Evolutionary conservation across 2,329 filamentous ascomycete species (phyloP).

Genomic region (Podosphaera xanthii): DNA sequence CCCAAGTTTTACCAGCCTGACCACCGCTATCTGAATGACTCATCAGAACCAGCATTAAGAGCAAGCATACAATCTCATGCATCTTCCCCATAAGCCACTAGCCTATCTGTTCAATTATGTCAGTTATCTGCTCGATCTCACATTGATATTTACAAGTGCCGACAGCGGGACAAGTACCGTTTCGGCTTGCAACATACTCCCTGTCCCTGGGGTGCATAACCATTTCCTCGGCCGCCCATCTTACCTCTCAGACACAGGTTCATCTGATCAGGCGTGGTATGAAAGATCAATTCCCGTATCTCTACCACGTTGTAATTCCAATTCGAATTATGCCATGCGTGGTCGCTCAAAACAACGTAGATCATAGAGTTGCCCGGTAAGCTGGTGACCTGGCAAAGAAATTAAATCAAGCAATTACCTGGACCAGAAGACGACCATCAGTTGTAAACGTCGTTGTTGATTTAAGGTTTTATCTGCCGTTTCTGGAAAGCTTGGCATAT

Average conservation of each 20-base stretch:
- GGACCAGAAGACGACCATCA: not conserved
- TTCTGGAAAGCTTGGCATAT: not conserved
- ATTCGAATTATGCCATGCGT: not conserved
- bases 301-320: not conserved
- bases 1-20: not conserved
- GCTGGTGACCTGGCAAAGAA: not conserved
- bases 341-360: not conserved
- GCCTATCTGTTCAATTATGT: not conserved
- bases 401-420: not conserved
- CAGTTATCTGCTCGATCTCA: not conserved
- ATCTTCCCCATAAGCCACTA: not conserved
- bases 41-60: not conserved
- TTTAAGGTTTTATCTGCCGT: not conserved
- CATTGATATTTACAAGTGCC: not conserved
- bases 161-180: not conserved
- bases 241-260: not conserved
- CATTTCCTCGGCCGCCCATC: not conserved
- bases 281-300: not conserved
- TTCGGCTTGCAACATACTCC: not conserved
- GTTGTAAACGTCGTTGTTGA: not conserved
- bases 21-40: not conserved
- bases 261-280: not conserved
- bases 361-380: not conserved
- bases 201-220: not conserved
- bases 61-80: not conserved